These are phyloP conservation scores for Exsudoporus frostii DNA, from an alignment of 768 basidiomycete species.

Conservation along the genomic window DNA sequence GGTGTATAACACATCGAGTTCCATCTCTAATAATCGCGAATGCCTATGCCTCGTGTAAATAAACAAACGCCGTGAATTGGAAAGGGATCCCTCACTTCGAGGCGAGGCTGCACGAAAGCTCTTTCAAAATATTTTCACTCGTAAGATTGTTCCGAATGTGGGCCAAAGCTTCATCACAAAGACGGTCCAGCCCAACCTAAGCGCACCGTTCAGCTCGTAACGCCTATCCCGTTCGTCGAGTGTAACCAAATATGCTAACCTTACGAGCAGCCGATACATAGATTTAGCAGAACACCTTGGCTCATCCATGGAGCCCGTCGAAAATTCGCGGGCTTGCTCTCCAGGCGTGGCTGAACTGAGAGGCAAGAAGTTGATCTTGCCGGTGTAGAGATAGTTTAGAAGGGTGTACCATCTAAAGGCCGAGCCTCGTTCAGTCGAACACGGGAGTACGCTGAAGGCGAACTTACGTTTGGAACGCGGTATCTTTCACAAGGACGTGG, in stretches of 20 bases:
- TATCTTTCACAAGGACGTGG: slow-evolving; percentile 23
- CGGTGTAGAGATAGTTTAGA: slow-evolving; percentile 39
- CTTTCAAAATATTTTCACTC: slow-evolving; percentile 23
- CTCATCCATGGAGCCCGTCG: neutral
- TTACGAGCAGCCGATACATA: slow-evolving; percentile 43
- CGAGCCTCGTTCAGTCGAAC: neutral
- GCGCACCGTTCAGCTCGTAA: neutral
- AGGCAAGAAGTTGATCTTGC: slow-evolving; percentile 31
- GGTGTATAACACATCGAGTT: slow-evolving; percentile 21
- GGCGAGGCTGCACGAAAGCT: slow-evolving; percentile 19
- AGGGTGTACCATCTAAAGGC: slow-evolving; percentile 36
- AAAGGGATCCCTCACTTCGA: slow-evolving; percentile 10
- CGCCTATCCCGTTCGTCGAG: no score
- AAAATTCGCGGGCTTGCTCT: neutral
- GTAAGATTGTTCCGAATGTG: slow-evolving; percentile 17
- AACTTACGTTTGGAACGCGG: slow-evolving; percentile 26
- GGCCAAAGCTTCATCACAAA: slow-evolving; percentile 18
- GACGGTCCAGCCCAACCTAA: slow-evolving; percentile 20
- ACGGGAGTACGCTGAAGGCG: neutral
- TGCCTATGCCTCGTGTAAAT: slow-evolving; percentile 6
- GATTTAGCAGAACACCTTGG: slow-evolving; percentile 40
- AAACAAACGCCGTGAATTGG: neutral
- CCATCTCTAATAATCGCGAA: slow-evolving; percentile 18
- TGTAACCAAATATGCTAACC: slow-evolving; percentile 16
- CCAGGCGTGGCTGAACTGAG: slow-evolving; percentile 22